phyloP scores from a whole-genome alignment of 2,329 filamentous ascomycete species.

The Fusarium incarnatum region DNA sequence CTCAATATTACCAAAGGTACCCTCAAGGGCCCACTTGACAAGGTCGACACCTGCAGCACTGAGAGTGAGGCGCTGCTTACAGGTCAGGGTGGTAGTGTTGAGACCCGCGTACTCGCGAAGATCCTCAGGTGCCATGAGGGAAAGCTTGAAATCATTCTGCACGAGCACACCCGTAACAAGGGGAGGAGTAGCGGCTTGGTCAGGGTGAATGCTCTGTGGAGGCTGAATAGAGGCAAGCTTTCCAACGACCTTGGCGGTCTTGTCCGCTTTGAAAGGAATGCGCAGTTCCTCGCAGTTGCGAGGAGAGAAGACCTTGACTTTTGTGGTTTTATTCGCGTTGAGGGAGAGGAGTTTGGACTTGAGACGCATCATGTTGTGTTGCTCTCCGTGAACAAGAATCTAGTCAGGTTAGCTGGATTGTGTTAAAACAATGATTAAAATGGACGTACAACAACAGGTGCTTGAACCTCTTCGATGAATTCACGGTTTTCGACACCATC shows the following conservation, averaged over 20 bases:
- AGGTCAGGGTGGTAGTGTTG: slow-evolving; percentile 92
- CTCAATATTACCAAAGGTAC: slow-evolving; percentile 90
- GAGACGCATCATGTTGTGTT: slow-evolving; percentile 97
- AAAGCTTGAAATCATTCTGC: slow-evolving; percentile 97
- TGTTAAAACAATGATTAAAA: neutral
- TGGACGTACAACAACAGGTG: slow-evolving; percentile 86
- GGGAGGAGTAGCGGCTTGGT: slow-evolving; percentile 49
- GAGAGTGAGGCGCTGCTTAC: slow-evolving; percentile 89
- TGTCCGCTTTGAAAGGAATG: slow-evolving; percentile 95
- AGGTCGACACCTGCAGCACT: slow-evolving; percentile 90
- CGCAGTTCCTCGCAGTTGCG: slow-evolving; percentile 94
- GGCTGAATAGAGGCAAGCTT: slow-evolving; percentile 86
- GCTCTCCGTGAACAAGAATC: slow-evolving; percentile 97
- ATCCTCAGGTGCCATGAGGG: slow-evolving; percentile 96
- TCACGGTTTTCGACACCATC: slow-evolving; percentile 95
- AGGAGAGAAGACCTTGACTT: slow-evolving; percentile 93
- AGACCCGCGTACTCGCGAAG: slow-evolving; percentile 96
- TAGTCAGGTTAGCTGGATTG: slow-evolving; percentile 50
- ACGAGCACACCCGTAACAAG: slow-evolving; percentile 92
- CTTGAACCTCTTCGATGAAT: slow-evolving; percentile 94
- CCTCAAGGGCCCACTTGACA: slow-evolving; percentile 92
- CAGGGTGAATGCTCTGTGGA: slow-evolving; percentile 56
- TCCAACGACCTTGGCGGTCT: slow-evolving; percentile 94
- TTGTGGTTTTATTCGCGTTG: slow-evolving; percentile 81
- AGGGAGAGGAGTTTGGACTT: slow-evolving; percentile 96